Evolutionary conservation across 371 early-diverging fungal genomes (phyloP).

Genomic region (Rhizopus delemar): DNA sequence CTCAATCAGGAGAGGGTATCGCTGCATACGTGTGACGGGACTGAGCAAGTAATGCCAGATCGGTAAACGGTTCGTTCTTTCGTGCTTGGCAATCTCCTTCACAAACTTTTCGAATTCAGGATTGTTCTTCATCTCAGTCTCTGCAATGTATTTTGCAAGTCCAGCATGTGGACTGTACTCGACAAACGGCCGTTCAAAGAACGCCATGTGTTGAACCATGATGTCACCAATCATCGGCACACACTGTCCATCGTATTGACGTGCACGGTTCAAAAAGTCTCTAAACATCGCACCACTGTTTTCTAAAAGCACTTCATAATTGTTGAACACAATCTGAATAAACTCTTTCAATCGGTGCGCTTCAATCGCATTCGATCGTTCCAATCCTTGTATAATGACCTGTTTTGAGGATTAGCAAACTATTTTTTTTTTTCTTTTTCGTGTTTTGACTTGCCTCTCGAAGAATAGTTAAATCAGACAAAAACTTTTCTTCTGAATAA

Average conservation of each 20-base stretch:
- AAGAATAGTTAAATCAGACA: slow-evolving; percentile 61
- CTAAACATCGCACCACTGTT: slow-evolving; percentile 75
- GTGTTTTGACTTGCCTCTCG: slow-evolving; percentile 13
- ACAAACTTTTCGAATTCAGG: slow-evolving; percentile 72
- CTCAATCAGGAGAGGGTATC: slow-evolving; percentile 86
- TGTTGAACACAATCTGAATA: slow-evolving; percentile 80
- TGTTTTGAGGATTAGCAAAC: neutral
- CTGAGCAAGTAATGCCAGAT: slow-evolving; percentile 55
- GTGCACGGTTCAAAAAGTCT: slow-evolving; percentile 63
- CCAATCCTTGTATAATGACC: slow-evolving; percentile 38
- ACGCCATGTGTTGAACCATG: slow-evolving; percentile 70
- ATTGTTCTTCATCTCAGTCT: slow-evolving; percentile 71
- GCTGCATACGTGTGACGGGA: slow-evolving; percentile 87
- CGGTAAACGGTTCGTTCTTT: slow-evolving; percentile 68
- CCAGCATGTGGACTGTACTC: slow-evolving; percentile 86
- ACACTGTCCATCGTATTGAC: slow-evolving; percentile 65
- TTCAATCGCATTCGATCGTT: slow-evolving; percentile 48
- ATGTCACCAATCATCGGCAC: slow-evolving; percentile 88
- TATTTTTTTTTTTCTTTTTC: neutral
- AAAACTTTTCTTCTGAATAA: slow-evolving; percentile 85
- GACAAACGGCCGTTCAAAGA: slow-evolving; percentile 80
- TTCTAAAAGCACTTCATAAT: slow-evolving; percentile 71
- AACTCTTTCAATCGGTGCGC: slow-evolving; percentile 60
- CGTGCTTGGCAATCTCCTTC: slow-evolving; percentile 59
- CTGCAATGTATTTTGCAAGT: slow-evolving; percentile 80